A percentile compares a stretch with the other conserved stretches of the same genome.
phyloP scores from a whole-genome alignment of 2,329 filamentous ascomycete genomes.

The Emmonsiellopsis sp. region DNA sequence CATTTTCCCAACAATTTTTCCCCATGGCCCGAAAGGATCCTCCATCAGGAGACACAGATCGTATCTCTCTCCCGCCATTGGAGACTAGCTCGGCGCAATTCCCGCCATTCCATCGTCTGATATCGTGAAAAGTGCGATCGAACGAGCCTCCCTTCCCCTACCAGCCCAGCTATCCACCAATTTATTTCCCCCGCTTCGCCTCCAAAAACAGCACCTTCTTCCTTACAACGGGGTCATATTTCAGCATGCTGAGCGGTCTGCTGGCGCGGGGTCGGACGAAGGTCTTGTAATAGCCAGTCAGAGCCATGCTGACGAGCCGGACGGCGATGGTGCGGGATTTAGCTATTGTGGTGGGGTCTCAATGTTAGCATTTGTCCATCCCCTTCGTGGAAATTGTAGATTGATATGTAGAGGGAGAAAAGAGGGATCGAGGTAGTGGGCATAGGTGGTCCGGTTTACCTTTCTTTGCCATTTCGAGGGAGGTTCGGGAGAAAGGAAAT shows the following conservation, averaged over 20 bases:
- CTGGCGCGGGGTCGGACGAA: constrained; percentile 72
- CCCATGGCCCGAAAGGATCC: too few relatives aligned
- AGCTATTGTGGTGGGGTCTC: background rate
- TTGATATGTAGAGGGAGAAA: background rate
- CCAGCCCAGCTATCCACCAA: background rate
- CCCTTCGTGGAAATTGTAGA: background rate
- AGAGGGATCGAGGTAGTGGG: constrained; percentile 2
- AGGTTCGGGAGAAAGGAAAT: background rate
- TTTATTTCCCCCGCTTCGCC: constrained; percentile 58
- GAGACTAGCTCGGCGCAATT: too few relatives aligned
- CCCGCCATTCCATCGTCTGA: too few relatives aligned
- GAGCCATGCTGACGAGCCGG: constrained; percentile 93
- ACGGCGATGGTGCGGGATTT: constrained; percentile 85
- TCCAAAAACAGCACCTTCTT: constrained; percentile 95
- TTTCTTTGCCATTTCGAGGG: constrained; percentile 35
- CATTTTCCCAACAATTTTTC: too few relatives aligned
- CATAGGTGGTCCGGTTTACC: constrained; percentile 17
- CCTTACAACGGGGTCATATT: constrained; percentile 96
- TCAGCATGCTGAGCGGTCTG: constrained; percentile 88
- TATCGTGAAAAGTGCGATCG: too few relatives aligned
- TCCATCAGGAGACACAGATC: too few relatives aligned
- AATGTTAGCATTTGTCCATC: background rate
- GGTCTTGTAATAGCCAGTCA: constrained; percentile 96
- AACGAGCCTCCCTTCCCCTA: too few relatives aligned
- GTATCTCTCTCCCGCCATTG: too few relatives aligned